Percentiles rank a stretch among this genome's conserved stretches.
These are phyloP conservation scores for Canariomyces notabilis DNA, from an alignment of 2,329 filamentous ascomycete genomes.

Conservation along the genomic window DNA sequence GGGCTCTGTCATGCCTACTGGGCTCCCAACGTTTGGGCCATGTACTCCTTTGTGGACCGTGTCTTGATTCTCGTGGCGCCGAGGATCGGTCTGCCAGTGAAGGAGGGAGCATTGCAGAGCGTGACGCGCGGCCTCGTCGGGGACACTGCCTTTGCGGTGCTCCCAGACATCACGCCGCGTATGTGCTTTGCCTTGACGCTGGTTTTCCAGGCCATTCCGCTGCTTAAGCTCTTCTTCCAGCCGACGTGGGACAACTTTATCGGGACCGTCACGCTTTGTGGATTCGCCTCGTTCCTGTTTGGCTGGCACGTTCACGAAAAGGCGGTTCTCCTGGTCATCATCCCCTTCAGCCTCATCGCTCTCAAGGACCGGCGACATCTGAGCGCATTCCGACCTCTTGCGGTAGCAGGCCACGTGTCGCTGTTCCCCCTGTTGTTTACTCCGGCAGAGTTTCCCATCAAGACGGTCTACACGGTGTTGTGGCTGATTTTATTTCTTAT, in stretches of 20 bases:
- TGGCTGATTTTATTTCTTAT: slow-evolving; percentile 87
- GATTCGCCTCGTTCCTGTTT: slow-evolving; percentile 93
- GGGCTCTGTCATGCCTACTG: slow-evolving; percentile 97
- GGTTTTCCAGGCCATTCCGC: slow-evolving; percentile 70
- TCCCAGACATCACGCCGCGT: slow-evolving; percentile 78
- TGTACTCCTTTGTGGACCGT: slow-evolving; percentile 89
- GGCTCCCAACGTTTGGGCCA: slow-evolving; percentile 95
- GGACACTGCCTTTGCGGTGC: slow-evolving; percentile 87
- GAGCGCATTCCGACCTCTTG: slow-evolving; percentile 84
- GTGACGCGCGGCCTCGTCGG: slow-evolving; percentile 91
- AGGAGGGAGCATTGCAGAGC: slow-evolving; percentile 71
- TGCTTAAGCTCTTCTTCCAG: slow-evolving; percentile 74
- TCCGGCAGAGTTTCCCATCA: slow-evolving; percentile 85
- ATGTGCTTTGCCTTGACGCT: slow-evolving; percentile 80
- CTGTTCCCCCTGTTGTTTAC: slow-evolving; percentile 93
- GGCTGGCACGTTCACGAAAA: slow-evolving; percentile 99
- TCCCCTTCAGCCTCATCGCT: slow-evolving; percentile 90
- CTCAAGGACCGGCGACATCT: slow-evolving; percentile 86
- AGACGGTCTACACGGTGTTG: slow-evolving; percentile 85
- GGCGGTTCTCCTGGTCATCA: slow-evolving; percentile 86
- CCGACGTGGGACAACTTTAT: slow-evolving; percentile 88
- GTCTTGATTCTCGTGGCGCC: slow-evolving; percentile 81
- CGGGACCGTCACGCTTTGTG: slow-evolving; percentile 83
- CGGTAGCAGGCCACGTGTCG: slow-evolving; percentile 90
- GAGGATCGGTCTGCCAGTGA: slow-evolving; percentile 67